These are phyloP conservation scores for Chrysochromulina tobinii DNA, from an alignment of 78 protist species.

Conservation along the genomic window DNA sequence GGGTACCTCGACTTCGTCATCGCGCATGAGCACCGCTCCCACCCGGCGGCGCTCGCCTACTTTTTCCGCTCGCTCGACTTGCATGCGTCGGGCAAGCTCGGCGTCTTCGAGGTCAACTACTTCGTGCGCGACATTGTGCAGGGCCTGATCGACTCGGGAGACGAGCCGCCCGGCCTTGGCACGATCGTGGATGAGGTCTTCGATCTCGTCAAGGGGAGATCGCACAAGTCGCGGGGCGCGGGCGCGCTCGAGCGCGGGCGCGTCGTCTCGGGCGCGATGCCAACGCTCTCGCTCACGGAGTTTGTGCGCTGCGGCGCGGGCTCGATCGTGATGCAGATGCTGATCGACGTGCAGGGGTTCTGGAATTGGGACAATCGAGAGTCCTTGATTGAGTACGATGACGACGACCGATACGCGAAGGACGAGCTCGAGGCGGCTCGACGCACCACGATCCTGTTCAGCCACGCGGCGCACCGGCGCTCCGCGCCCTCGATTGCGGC, in stretches of 20 bases:
- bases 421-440: neutral
- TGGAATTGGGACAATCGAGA: neutral
- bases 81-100: neutral
- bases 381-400: neutral
- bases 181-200: neutral
- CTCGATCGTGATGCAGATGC: neutral
- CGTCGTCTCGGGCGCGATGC: too few relatives aligned
- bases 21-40: neutral
- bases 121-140: neutral
- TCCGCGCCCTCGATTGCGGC: neutral
- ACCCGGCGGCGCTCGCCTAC: neutral
- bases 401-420: neutral
- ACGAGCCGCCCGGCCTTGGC: neutral
- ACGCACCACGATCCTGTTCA: neutral
- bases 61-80: neutral
- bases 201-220: neutral
- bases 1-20: neutral
- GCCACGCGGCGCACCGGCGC: neutral
- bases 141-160: neutral
- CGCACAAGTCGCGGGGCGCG: neutral
- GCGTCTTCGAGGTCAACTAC: neutral
- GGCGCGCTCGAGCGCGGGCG: too few relatives aligned
- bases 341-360: neutral
- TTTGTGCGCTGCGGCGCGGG: neutral
- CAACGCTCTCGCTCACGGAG: neutral